A percentile compares a stretch with the other conserved stretches of the same genome.
Evolutionary conservation across 2,329 filamentous ascomycete species (phyloP).

Genomic region (Clonostachys rhizophaga): DNA sequence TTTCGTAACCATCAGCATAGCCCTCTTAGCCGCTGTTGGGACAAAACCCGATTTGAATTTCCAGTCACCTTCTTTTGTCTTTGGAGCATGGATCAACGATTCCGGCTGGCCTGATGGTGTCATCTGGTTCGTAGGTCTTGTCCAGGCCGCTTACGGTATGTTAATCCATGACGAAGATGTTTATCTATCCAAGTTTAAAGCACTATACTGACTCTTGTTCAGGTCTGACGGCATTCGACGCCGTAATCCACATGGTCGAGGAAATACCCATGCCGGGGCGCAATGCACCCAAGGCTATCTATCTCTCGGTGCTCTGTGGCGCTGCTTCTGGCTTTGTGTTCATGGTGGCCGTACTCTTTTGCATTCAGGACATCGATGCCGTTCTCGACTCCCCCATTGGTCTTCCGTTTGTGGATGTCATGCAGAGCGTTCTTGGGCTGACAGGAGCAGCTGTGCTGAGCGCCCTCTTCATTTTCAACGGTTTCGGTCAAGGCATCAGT

Average conservation of each 20-base stretch:
- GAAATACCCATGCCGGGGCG: slow-evolving; percentile 47
- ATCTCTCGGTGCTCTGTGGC: slow-evolving; percentile 42
- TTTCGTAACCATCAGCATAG: slow-evolving; percentile 46
- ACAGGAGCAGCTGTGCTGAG: slow-evolving; percentile 37
- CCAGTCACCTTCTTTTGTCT: slow-evolving; percentile 45
- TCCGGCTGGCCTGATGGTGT: slow-evolving; percentile 50
- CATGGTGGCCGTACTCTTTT: slow-evolving; percentile 46
- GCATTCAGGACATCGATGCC: slow-evolving; percentile 36
- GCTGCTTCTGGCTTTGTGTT: slow-evolving; percentile 45
- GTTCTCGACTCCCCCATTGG: slow-evolving; percentile 31
- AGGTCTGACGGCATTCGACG: slow-evolving; percentile 48
- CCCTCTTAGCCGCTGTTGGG: slow-evolving; percentile 46
- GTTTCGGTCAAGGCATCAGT: slow-evolving; percentile 46
- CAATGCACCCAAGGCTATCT: slow-evolving; percentile 46
- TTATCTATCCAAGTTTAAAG: neutral
- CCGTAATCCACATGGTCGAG: slow-evolving; percentile 54
- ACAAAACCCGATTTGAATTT: slow-evolving; percentile 34
- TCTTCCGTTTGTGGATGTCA: slow-evolving; percentile 43
- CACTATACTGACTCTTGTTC: neutral
- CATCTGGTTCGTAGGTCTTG: slow-evolving; percentile 52
- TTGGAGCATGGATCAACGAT: slow-evolving; percentile 38
- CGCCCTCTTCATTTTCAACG: slow-evolving; percentile 50
- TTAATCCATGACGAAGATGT: slow-evolving; percentile 4
- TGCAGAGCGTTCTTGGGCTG: slow-evolving; percentile 25
- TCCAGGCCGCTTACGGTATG: slow-evolving; percentile 50